Base-by-base conservation (phyloP, 805 yeast species). In the Kodamaea sagamina region DNA sequence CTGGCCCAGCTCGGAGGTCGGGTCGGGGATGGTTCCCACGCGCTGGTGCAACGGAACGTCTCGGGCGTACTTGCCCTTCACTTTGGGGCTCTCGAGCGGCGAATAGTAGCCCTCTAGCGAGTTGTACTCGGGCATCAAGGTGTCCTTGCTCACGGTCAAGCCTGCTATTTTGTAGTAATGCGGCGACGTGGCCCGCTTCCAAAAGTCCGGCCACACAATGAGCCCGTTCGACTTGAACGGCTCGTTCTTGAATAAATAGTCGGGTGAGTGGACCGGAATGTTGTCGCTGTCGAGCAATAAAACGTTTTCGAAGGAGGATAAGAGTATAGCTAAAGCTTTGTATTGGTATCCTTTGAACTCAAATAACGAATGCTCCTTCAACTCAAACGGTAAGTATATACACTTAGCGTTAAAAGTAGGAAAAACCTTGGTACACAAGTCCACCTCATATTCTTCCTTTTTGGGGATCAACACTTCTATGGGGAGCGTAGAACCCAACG, bases 181-280 rank as follows among this genome's bases (percentile, higher is more conserved):
- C 4, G 96, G 95, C 1, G 86, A 78, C 1, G 90, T 86, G 5
- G 90, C 81, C 50, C 96, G 74, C 61, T 83, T 78, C 96, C 96
- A 88, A 61, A 82, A 88, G 62, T 88, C 96, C 1, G 95, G 95
- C 92, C 95, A 88, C 2, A 81, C 70, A 24, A 84, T 72, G 59
- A 84, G 60, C 3, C 86, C 85, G 28, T 65, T 61, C 10, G 64
- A 57, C 21, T 46, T 70, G 62, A 77, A 87, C 1, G 87, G 81
- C 35, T 80, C 79, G 9, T 67, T 62, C 3, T 65, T 66, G 58
- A 88, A 84, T 16, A 86, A 57, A 13, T 61, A 58, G 50, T 81
- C 86, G 2, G 92, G 84, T 9, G 81, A 73, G 52, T 72, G 74
- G 2, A 84, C 77, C 0, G 95, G 89, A 47, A 82, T 74, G 50